Base-by-base conservation (phyloP, 148 eudicot species). In the Hydrangea macrophylla region DNA sequence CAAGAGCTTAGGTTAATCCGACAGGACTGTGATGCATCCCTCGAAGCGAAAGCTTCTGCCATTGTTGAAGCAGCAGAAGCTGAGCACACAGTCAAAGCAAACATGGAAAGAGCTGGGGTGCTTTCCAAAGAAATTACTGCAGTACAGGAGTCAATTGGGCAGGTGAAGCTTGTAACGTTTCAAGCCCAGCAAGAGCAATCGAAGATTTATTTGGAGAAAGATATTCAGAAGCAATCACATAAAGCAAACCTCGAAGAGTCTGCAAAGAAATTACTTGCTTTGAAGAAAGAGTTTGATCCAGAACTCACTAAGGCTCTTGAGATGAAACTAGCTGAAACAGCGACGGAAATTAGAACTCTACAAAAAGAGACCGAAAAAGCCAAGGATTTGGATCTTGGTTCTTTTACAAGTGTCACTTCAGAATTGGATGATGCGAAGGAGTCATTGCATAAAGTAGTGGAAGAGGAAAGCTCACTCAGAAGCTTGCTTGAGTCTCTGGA, bases 361-460 rank as follows among this genome's bases (percentile, higher is more conserved):
- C 74, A 74, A 51, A 78, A 80, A 62, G 89, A 90, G 63, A 75
- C 88, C 62, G 90, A 83, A 39, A 74, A 67, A 33, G 78, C 74
- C 12, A 87, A 77, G 77, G 80, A 83, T 32, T 76, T 72, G 3
- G 96, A 92, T 81, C 64, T 79, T 36, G 92, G 82, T 68, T 76
- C 87, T 23, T 72, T 89, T 24, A 83, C 71, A 70, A 66, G 55
- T 9, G 77, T 87, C 44, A 81, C 89, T 60, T 69, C 36, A 12
- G 98, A 88, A 69, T 71, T 93, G 70, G 88, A 88, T 72, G 86
- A 68, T 81, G 92, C 96, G 12, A 93, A 91, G 75, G 95, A 80
- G 64, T 86, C 96, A 7, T 72, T 93, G 51, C 79, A 82, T 35
- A 88, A 82, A 66, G 83, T 88, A 18, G 69, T 70, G 60, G 89